These are phyloP conservation scores for Crinitomyces ghanaensis DNA, from an alignment of 805 yeast genomes.

Conservation along the genomic window DNA sequence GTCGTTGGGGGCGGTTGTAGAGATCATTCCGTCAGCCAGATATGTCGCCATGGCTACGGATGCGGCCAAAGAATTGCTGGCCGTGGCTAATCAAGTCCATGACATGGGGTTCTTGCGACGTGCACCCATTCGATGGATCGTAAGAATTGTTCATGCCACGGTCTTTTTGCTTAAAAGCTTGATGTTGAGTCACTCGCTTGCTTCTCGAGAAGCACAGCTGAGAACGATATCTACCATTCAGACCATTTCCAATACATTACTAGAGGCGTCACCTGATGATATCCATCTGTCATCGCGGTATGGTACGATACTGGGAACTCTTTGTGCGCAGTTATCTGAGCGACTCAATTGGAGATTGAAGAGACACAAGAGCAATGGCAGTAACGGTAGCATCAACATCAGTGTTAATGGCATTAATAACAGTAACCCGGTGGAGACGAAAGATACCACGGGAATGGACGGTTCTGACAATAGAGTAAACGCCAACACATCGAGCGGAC, in stretches of 20 bases:
- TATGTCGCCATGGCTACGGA: conserved; percentile 72
- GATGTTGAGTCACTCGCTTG: conserved; percentile 18
- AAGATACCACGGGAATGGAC: no score
- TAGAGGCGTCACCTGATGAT: conserved; percentile 85
- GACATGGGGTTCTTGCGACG: conserved; percentile 46
- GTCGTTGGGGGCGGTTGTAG: conserved; percentile 41
- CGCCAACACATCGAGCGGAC: background rate
- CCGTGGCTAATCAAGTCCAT: conserved; percentile 60
- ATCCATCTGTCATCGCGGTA: conserved; percentile 73
- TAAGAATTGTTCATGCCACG: conserved; percentile 74
- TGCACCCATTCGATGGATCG: conserved; percentile 92
- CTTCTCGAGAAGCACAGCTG: conserved; percentile 32
- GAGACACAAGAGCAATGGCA: conserved; percentile 2
- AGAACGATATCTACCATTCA: conserved; percentile 52
- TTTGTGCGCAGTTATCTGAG: conserved; percentile 25
- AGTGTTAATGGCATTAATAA: background rate
- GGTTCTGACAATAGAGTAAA: no score
- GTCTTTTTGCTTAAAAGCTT: conserved; percentile 85
- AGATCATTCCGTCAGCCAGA: conserved; percentile 52
- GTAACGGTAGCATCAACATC: background rate
- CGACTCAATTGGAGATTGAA: conserved; percentile 1
- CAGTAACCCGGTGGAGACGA: background rate
- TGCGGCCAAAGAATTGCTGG: conserved; percentile 71
- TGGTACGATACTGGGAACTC: conserved; percentile 41
- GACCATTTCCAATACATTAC: conserved; percentile 56